Evolutionary conservation across 345 rosid genomes (phyloP), one percentile per base, ranked within the genome.

Genomic region (Gossypium ekmanianum): DNA sequence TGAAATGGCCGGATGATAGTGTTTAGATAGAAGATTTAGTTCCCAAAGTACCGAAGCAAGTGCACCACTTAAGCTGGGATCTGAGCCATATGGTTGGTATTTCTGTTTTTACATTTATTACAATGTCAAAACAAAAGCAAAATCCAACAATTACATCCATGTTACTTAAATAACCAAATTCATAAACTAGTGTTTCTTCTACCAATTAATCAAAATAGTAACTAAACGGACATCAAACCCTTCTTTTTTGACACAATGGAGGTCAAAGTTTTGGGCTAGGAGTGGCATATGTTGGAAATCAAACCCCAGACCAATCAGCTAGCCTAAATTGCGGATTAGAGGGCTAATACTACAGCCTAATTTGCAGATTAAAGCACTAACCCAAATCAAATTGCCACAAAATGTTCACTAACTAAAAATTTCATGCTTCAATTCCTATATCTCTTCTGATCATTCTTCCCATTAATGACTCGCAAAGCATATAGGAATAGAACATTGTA

Each of bases 21-120:
- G 95, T 80, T 84, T 85, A n/a, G 88, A 83, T 18, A 89, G 88
- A 79, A 94, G 95, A 75, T 80, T 82, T 65, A 94, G 89, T 65
- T 94, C 98, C 98, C 98, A 94, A 5, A 94, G 97, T 61, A 94
- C 98, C 0, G 98, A 87, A 78, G 97, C 92, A 56, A 94, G 89
- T 6, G 98, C 99, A 4, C 99, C 97, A 52, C 97, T 96, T 80
- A 92, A 80, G 80, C 87, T 96, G 22, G 98, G 99, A 64, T 95
- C 97, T 11, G 79, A 54, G 1, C 92, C 97, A 77, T 86, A 87
- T 43, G 98, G 98, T 79, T 93, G 93, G 79, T 89, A 91, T 79
- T 86, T 90, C 98, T 93, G 94, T 3, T 14, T 59, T 59, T 34
- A 11, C 50, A 45, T 45, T 45, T 57, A 11, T 51, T 11, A 57